These are phyloP conservation scores for Sporisorium reilianum DNA, from an alignment of 1,284 basidiomycete species.

Conservation along the genomic window DNA sequence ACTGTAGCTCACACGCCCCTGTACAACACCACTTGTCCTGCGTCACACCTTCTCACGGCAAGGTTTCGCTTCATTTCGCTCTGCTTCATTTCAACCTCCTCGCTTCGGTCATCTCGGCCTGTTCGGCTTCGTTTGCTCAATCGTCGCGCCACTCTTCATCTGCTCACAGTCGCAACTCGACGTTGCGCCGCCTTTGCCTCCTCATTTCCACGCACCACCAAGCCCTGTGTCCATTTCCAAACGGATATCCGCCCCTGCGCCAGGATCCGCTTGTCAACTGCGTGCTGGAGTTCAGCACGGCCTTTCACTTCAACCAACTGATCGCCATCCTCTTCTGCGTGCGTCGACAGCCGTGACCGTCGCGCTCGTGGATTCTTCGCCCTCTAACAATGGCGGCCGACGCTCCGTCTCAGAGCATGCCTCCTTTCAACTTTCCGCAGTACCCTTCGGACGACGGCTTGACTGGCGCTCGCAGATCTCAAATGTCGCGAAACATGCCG, in stretches of 20 bases:
- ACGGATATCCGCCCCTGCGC: no score
- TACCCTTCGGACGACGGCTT: constrained; percentile 29
- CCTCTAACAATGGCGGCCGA: constrained; percentile 25
- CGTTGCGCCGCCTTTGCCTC: neutral
- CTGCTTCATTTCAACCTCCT: constrained; percentile 9
- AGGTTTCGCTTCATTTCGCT: constrained; percentile 4
- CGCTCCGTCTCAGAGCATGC: constrained; percentile 25
- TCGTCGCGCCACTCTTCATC: neutral
- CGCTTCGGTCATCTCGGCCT: neutral
- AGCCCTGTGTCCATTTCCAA: neutral
- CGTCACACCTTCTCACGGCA: constrained; percentile 1
- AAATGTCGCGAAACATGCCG: constrained; percentile 17
- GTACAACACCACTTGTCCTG: neutral
- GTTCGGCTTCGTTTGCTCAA: neutral
- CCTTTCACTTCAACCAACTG: neutral
- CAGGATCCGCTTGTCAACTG: neutral
- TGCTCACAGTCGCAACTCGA: neutral
- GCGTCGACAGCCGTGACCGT: constrained; percentile 26
- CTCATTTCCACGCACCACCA: neutral
- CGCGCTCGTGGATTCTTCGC: neutral
- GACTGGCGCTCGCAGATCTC: constrained; percentile 13
- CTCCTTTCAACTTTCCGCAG: constrained; percentile 29
- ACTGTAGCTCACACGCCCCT: constrained; percentile 1
- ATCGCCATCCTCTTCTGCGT: constrained; percentile 8
- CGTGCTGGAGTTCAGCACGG: constrained; percentile 22